Base-by-base conservation (phyloP, 169 alveolate species). In the Babesia bigemina region DNA sequence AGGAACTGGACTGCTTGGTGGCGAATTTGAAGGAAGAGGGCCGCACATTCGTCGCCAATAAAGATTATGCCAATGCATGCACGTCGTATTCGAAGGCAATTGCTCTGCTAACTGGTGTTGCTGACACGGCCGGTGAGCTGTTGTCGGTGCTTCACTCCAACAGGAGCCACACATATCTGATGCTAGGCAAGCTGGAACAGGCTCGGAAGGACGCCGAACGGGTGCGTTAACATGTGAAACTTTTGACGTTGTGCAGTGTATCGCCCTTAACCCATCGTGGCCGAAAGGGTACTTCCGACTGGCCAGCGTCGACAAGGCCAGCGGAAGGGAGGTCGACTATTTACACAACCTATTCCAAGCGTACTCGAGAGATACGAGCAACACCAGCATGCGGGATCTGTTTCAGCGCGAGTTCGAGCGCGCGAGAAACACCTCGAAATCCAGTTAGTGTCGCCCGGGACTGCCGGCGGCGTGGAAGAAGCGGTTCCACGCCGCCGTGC, bases 301-400 rank as follows among this genome's bases (percentile, higher is more conserved):
- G 50, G 89, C 89, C 28, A 52, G 42, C 36, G 84, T 67, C 56
- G 62, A 82, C 61, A 72, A 65, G 50, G 84, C 49, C 33, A 19
- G 17, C 47, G 74, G 67, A n/a, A 50, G 56, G 55, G 56, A 57
- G 53, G 85, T 74, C 12, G 85, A 82, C 52, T 82, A 82, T 52
- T 60, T 82, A 45, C 72, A 73, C 65, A 57, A 67, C 56, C 58
- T 82, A 19, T 82, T 73, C 74, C 85, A 82, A 52, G 89, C 86
- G 4, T 79, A 66, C 47, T 49, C 75, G 8, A 77, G 73, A 8
- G 87, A 79, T 50, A 29, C 84, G 56, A 63, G 59, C 60, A 71
- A 79, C 63, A 52, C 70, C 17, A 61, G 69, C 44, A 28, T 79
- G 45, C 63, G 72, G n/a, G 26, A 62, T 11, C 60, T 56, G 71